Conservation (phyloP, 1,284 basidiomycete genomes). For the Chalciporus piperatoides region DNA sequence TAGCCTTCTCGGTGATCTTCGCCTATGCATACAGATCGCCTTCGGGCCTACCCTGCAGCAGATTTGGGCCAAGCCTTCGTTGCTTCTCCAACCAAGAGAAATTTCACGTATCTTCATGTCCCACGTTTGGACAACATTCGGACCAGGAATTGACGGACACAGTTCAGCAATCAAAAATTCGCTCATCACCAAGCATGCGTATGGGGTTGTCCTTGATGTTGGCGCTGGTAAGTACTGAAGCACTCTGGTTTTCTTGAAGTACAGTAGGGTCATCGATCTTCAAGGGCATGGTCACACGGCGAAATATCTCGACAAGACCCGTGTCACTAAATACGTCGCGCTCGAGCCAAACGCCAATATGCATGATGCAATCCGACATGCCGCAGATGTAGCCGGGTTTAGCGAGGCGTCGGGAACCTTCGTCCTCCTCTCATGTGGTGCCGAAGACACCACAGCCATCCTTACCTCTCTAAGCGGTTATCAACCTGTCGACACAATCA, state of each 20-base stretch:
- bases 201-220: conserved; percentile 62
- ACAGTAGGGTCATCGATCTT: neutral
- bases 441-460: conserved; percentile 50
- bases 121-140: conserved; percentile 54
- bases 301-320: conserved; percentile 52
- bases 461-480: conserved; percentile 39
- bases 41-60: conserved; percentile 48
- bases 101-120: conserved; percentile 58
- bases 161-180: conserved; percentile 41
- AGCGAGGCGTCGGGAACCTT: conserved; percentile 44
- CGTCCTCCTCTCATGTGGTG: conserved; percentile 50
- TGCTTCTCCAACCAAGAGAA: conserved; percentile 44
- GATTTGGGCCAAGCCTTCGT: conserved; percentile 39
- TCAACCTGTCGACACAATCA: conserved; percentile 48
- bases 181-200: conserved; percentile 52
- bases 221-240: conserved; percentile 49
- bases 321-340: conserved; percentile 61
- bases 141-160: conserved; percentile 46
- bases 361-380: conserved; percentile 51
- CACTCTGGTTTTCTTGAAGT: neutral
- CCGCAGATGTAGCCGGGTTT: conserved; percentile 50
- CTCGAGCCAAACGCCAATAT: conserved; percentile 64
- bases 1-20: conserved; percentile 35
- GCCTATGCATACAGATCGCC: conserved; percentile 37
- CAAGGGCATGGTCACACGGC: conserved; percentile 60